Percentiles rank a stretch among this genome's conserved stretches.
phyloP scores from a whole-genome alignment of 139 green algal genomes.

The Edaphochlamys debaryana region DNA sequence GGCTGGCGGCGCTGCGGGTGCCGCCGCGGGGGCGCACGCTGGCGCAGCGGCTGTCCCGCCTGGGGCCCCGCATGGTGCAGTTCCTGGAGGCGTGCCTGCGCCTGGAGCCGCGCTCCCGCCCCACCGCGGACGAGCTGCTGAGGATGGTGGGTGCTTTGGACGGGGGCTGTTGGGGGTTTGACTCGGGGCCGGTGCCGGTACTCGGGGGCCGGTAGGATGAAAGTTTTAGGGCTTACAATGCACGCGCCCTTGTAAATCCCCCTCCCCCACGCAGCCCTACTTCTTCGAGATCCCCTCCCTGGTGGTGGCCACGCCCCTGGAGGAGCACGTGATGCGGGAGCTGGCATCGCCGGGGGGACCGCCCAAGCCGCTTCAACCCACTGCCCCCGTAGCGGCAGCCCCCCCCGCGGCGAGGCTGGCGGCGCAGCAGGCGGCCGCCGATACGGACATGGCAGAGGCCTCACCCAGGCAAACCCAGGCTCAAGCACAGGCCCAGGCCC shows the following conservation, averaged over 20 bases:
- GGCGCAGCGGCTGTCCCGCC: not conserved
- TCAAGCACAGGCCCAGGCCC: no score
- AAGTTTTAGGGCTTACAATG: no score
- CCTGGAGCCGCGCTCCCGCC: not conserved
- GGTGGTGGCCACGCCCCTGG: constrained; percentile 6
- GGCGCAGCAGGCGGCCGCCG: not conserved
- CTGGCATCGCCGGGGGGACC: not conserved
- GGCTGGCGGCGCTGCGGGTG: constrained; percentile 1
- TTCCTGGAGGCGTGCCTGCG: constrained; percentile 28
- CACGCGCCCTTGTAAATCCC: no score
- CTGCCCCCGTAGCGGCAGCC: no score
- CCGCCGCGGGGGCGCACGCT: constrained; percentile 22
- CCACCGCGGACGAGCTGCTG: constrained; percentile 28
- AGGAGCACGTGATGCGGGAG: not conserved
- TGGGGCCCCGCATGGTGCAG: constrained; percentile 6
- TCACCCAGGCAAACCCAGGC: no score
- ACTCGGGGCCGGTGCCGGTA: no score
- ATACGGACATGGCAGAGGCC: not conserved
- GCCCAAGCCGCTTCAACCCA: no score
- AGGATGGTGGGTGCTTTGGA: no score
- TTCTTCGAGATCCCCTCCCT: constrained; percentile 32
- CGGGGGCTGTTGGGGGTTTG: no score
- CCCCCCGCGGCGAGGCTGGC: no score
- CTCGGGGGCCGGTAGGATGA: no score
- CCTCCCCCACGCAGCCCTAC: constrained; percentile 21